These are phyloP conservation scores for Solanum appendiculatum DNA, from an alignment of 257 asterid species.

Conservation along the genomic window DNA sequence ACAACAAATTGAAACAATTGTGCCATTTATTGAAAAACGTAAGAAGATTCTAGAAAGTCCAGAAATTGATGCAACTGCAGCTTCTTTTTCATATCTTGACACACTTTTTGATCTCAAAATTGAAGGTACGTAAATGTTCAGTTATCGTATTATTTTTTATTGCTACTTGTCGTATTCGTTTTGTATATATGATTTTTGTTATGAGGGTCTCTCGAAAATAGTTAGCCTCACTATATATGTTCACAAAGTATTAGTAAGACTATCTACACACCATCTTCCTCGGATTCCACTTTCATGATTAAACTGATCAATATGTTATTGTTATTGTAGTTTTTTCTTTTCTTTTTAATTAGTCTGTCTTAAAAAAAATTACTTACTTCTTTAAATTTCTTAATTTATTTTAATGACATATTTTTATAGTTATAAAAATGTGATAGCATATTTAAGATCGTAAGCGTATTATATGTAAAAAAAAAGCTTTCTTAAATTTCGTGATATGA, in stretches of 20 bases:
- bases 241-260: too few relatives aligned
- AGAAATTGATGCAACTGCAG: slow-evolving; percentile 40
- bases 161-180: neutral
- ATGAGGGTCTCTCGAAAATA: neutral
- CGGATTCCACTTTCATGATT: neutral
- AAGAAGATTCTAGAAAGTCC: slow-evolving; percentile 38
- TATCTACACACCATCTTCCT: neutral
- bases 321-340: neutral
- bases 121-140: slow-evolving; percentile 17
- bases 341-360: neutral
- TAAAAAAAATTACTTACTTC: fast-evolving
- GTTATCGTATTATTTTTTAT: neutral
- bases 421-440: neutral
- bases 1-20: slow-evolving; percentile 55
- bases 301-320: neutral
- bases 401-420: neutral
- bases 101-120: slow-evolving; percentile 64
- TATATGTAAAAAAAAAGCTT: neutral
- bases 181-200: neutral
- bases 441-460: neutral
- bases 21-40: slow-evolving; percentile 60
- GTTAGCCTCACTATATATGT: too few relatives aligned
- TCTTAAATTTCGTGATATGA: neutral
- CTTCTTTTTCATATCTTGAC: slow-evolving; percentile 70
- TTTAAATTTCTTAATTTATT: neutral